Evolutionary conservation across 2,329 filamentous ascomycete genomes (phyloP).

Genomic region (Pestalotiopsis fici): DNA sequence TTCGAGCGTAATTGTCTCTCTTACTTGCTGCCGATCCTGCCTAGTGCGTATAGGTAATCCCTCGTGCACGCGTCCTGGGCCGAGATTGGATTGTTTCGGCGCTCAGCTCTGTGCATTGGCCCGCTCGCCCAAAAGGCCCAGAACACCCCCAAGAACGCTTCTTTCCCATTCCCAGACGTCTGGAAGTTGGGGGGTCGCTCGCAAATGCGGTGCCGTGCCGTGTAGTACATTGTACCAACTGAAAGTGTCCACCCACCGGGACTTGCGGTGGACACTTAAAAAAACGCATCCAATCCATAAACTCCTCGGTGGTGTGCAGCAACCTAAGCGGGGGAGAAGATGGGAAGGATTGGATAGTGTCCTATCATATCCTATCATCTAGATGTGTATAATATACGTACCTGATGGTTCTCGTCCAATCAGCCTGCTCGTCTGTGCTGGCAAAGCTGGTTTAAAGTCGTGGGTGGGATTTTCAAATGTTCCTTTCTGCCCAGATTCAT

Average conservation of each 20-base stretch:
- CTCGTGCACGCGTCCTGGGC: neutral
- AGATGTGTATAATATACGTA: too few relatives aligned
- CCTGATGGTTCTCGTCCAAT: neutral
- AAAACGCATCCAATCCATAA: neutral
- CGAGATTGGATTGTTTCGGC: neutral
- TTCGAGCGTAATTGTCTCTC: neutral
- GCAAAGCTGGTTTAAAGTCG: neutral
- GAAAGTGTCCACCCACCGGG: neutral
- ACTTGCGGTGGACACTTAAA: neutral
- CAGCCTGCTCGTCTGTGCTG: neutral
- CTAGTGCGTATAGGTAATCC: neutral
- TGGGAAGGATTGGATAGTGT: neutral
- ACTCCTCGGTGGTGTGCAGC: neutral
- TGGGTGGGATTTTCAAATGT: neutral
- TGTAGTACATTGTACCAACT: too few relatives aligned
- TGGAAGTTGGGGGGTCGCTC: neutral
- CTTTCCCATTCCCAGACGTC: neutral
- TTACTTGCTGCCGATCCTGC: neutral
- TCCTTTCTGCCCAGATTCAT: neutral
- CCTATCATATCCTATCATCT: too few relatives aligned
- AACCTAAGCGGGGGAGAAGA: neutral
- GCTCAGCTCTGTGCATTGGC: neutral
- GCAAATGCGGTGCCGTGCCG: neutral
- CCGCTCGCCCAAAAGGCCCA: neutral
- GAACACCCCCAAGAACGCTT: neutral